A percentile compares a stretch with the other conserved stretches of the same genome.
phyloP scores from a whole-genome alignment of 1,139 yeast species.

The Saccharomycopsis phalli region DNA sequence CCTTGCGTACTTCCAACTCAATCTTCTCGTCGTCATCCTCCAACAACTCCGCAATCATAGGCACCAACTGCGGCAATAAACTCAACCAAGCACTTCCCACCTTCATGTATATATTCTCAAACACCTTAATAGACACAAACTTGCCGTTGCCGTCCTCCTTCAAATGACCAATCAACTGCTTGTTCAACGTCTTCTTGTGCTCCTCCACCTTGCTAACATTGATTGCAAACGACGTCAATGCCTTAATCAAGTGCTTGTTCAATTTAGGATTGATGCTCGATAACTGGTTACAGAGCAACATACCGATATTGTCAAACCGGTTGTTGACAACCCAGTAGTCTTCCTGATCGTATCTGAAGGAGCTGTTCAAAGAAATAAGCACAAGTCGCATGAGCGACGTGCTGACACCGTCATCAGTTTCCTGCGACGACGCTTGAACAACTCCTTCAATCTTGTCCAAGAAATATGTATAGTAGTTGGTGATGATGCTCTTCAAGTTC shows the following conservation, averaged over 20 bases:
- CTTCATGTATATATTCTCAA: conserved; percentile 77
- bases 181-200: conserved; percentile 63
- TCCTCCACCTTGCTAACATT: conserved; percentile 71
- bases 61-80: conserved; percentile 88
- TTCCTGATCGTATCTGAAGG: conserved; percentile 83
- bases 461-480: conserved; percentile 79
- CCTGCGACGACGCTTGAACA: conserved; percentile 30
- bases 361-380: conserved; percentile 60
- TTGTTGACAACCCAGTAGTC: conserved; percentile 91
- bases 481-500: conserved; percentile 74
- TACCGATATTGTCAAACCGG: conserved; percentile 66
- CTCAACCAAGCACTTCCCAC: conserved; percentile 94
- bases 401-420: conserved; percentile 28
- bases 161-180: conserved; percentile 46
- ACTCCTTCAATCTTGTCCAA: conserved; percentile 45
- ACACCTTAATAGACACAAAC: conserved; percentile 74
- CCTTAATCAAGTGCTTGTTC: conserved; percentile 72
- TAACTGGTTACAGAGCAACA: conserved; percentile 58
- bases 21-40: conserved; percentile 95
- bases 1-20: conserved; percentile 83
- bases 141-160: conserved; percentile 45
- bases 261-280: conserved; percentile 55
- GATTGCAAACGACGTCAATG: conserved; percentile 67
- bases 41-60: conserved; percentile 86
- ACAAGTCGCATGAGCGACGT: conserved; percentile 61